phyloP scores from a whole-genome alignment of 176 grass and related monocot genomes.

The Hordeum vulgare region DNA sequence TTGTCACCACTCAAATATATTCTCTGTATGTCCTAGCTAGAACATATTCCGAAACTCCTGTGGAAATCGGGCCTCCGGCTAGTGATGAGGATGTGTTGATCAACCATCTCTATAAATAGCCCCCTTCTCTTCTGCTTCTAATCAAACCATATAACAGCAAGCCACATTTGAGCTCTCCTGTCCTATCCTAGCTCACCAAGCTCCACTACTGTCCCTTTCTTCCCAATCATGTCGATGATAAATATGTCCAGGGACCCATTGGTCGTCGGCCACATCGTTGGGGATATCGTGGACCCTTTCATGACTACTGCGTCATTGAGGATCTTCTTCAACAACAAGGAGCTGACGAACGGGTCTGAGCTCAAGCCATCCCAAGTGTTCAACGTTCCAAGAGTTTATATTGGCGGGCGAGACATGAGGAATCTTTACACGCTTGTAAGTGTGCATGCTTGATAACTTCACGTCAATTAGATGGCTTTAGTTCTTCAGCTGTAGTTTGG shows the following conservation, averaged over 20 bases:
- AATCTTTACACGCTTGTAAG: slow-evolving; percentile 92
- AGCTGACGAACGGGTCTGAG: slow-evolving; percentile 69
- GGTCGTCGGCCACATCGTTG: slow-evolving; percentile 67
- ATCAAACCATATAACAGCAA: background rate
- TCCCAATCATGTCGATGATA: background rate
- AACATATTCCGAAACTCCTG: slow-evolving; percentile 40
- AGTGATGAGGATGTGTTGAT: background rate
- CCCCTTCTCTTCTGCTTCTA: slow-evolving; percentile 2
- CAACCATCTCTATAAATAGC: slow-evolving; percentile 44
- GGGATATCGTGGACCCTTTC: slow-evolving; percentile 82
- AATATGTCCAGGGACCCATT: slow-evolving; percentile 88
- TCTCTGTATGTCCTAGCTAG: slow-evolving; percentile 12
- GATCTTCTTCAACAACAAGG: slow-evolving; percentile 70
- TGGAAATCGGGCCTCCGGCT: slow-evolving; percentile 11
- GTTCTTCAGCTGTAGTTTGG: background rate
- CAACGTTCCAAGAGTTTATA: slow-evolving; percentile 52
- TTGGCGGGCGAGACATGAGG: slow-evolving; percentile 64
- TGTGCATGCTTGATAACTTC: background rate
- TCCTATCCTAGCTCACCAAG: slow-evolving; percentile 10
- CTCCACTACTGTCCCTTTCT: background rate
- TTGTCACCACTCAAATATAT: slow-evolving; percentile 30
- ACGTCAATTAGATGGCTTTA: background rate
- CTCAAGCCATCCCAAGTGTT: slow-evolving; percentile 83
- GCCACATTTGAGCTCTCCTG: slow-evolving; percentile 28
- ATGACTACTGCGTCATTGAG: slow-evolving; percentile 40